Percentiles rank a stretch among this genome's conserved stretches.
These are phyloP conservation scores for Apophysomyces sp. DNA, from an alignment of 371 early-diverging fungal species.

Conservation along the genomic window DNA sequence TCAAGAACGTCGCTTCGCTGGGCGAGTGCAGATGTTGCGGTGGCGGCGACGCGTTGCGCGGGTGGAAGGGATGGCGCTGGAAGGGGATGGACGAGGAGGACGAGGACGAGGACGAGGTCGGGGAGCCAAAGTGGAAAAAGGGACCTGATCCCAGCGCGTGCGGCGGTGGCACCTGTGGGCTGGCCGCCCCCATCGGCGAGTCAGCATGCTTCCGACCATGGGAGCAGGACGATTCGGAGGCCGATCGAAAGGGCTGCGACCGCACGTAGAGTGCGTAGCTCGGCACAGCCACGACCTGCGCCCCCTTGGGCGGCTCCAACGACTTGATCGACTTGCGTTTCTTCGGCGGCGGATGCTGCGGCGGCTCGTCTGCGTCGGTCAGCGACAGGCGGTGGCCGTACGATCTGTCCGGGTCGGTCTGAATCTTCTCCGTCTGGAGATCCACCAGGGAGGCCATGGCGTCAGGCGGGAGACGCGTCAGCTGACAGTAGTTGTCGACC, in stretches of 20 bases:
- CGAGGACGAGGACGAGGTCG: slow-evolving; percentile 40
- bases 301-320: slow-evolving; percentile 31
- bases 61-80: slow-evolving; percentile 13
- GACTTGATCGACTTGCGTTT: slow-evolving; percentile 22
- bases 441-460: slow-evolving; percentile 12
- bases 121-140: slow-evolving; percentile 32
- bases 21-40: slow-evolving; percentile 15
- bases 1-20: slow-evolving; percentile 5
- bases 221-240: slow-evolving; percentile 22
- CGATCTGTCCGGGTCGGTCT: slow-evolving; percentile 10
- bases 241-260: slow-evolving; percentile 22
- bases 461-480: slow-evolving; percentile 18
- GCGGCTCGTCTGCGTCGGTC: not conserved
- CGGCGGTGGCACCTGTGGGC: slow-evolving; percentile 1
- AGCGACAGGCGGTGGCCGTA: not conserved
- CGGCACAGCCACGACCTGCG: slow-evolving; percentile 36
- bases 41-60: slow-evolving; percentile 6
- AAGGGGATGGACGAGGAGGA: slow-evolving; percentile 36
- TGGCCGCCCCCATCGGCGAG: slow-evolving; percentile 10
- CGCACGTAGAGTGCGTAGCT: slow-evolving; percentile 34
- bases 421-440: slow-evolving; percentile 15
- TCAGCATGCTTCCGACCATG: slow-evolving; percentile 2
- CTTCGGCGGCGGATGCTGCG: slow-evolving; percentile 22
- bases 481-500: slow-evolving; percentile 27
- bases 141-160: slow-evolving; percentile 16